Conservation (phyloP, 2,329 filamentous ascomycete species). For the Trichoderma afroharzianum region DNA sequence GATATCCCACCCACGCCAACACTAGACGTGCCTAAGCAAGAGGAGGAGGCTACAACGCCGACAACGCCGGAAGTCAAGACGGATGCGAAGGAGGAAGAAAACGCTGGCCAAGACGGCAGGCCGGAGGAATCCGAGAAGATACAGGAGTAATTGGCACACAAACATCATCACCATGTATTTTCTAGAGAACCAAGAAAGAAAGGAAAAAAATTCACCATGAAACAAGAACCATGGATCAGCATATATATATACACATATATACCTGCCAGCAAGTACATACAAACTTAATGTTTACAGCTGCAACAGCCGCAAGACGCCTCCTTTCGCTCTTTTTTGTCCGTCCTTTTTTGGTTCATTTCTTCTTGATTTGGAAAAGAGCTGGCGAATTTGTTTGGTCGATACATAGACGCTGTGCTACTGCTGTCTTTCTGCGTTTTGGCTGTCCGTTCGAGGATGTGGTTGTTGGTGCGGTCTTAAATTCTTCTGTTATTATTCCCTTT, state of each 20-base stretch:
- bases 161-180: constrained; percentile 13
- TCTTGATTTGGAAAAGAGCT: background rate
- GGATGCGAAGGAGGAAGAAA: constrained; percentile 17
- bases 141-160: constrained; percentile 9
- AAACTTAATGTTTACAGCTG: constrained; percentile 39
- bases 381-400: background rate
- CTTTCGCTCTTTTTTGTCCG: background rate
- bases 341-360: background rate
- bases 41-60: constrained; percentile 10
- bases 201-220: constrained; percentile 22
- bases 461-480: background rate
- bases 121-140: constrained; percentile 15
- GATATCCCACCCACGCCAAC: constrained; percentile 16
- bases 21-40: constrained; percentile 8
- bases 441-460: background rate
- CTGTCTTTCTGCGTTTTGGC: background rate
- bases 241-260: constrained; percentile 22
- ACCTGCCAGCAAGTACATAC: constrained; percentile 22
- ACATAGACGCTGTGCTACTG: background rate
- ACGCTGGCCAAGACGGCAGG: constrained; percentile 18
- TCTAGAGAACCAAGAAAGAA: constrained; percentile 19
- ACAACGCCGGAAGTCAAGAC: background rate
- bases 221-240: constrained; percentile 12
- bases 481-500: background rate
- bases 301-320: constrained; percentile 14